These are phyloP conservation scores for Penicillium sp. DNA, from an alignment of 2,329 filamentous ascomycete species.

Conservation along the genomic window DNA sequence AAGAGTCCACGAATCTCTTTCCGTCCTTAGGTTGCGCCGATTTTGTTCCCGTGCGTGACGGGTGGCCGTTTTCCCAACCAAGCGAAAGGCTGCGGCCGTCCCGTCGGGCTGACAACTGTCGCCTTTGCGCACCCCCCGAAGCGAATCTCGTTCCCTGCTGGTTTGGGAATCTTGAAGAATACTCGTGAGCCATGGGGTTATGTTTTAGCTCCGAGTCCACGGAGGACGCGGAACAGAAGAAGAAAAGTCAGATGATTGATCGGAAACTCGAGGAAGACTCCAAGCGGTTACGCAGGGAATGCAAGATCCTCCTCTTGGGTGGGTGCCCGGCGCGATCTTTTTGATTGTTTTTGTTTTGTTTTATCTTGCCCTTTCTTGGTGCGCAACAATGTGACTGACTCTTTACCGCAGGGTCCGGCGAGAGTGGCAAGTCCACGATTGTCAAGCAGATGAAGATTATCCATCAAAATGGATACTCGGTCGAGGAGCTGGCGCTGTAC, in stretches of 20 bases:
- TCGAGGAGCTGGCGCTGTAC: conserved; percentile 90
- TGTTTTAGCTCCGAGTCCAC: conserved; percentile 80
- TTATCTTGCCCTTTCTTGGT: neutral
- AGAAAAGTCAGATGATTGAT: conserved; percentile 94
- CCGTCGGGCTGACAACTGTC: conserved; percentile 25
- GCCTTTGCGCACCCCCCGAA: conserved; percentile 22
- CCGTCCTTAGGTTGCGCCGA: neutral
- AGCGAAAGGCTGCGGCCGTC: conserved; percentile 20
- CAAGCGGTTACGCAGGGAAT: conserved; percentile 86
- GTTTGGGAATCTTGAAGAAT: conserved; percentile 16
- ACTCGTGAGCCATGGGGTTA: conserved; percentile 63
- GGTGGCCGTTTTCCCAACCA: conserved; percentile 11
- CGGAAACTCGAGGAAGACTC: conserved; percentile 91
- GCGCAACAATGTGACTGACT: conserved; percentile 4
- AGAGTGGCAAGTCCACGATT: conserved; percentile 98
- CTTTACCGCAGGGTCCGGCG: conserved; percentile 69
- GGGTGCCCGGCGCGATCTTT: conserved; percentile 3
- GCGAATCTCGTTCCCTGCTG: conserved; percentile 20
- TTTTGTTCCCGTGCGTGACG: conserved; percentile 13
- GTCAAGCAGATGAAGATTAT: conserved; percentile 99
- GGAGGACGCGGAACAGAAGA: conserved; percentile 87
- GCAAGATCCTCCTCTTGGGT: conserved; percentile 97
- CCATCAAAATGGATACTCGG: conserved; percentile 93
- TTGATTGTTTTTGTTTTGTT: neutral
- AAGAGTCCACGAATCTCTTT: neutral